A percentile compares a stretch with the other conserved stretches of the same genome.
These are phyloP conservation scores for Pyrus bretschneideri DNA, from an alignment of 306 rosid species.

Conservation along the genomic window DNA sequence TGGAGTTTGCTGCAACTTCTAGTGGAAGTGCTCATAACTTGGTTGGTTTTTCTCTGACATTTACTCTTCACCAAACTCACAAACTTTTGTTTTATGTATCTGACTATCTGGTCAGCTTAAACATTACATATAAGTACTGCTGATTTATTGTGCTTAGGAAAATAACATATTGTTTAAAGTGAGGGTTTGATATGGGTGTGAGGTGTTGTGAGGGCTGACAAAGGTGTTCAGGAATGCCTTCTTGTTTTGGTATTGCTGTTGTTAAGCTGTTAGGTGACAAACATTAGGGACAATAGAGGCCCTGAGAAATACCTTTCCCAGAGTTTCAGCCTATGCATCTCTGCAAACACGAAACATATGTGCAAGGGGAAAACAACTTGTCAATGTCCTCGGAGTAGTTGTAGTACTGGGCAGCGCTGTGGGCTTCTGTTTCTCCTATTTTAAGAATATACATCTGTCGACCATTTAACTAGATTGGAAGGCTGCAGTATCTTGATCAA, in stretches of 20 bases:
- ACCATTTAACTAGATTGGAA: not conserved
- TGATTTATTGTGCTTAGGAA: not conserved
- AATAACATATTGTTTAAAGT: not conserved
- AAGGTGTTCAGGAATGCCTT: not conserved
- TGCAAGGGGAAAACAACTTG: not conserved
- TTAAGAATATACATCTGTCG: not conserved
- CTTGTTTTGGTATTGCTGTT: not conserved
- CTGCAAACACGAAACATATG: not conserved
- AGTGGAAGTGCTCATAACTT: conserved; percentile 55
- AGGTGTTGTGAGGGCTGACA: not conserved
- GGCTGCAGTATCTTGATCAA: not conserved
- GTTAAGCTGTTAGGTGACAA: not conserved
- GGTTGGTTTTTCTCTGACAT: conserved; percentile 39
- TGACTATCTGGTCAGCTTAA: not conserved
- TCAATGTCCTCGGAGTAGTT: not conserved
- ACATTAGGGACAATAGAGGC: not conserved
- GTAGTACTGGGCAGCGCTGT: not conserved
- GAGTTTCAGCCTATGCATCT: not conserved
- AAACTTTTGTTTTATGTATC: conserved; percentile 11
- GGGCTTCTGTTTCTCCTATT: not conserved
- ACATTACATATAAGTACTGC: not conserved
- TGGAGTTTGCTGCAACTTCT: conserved; percentile 79
- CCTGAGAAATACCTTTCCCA: not conserved
- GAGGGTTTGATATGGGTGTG: not conserved
- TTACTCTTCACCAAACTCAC: not conserved